phyloP scores from a whole-genome alignment of 2,329 filamentous ascomycete genomes.

The Paracoccidioides brasiliensis region DNA sequence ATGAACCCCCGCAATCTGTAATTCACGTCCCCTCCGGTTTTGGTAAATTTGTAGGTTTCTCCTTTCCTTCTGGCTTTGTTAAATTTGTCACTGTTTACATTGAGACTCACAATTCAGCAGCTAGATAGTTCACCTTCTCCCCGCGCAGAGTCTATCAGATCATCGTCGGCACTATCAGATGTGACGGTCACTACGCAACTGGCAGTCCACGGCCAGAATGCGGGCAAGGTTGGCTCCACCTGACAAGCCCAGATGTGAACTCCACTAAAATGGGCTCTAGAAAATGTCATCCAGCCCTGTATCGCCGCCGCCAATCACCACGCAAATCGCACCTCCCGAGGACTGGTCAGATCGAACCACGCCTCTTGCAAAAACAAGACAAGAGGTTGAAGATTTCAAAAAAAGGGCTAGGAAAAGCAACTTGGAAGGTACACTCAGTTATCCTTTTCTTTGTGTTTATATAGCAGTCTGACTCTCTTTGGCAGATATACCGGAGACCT shows the following conservation, averaged over 20 bases:
- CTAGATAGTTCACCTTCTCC: constrained; percentile 9
- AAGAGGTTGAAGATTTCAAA: constrained; percentile 52
- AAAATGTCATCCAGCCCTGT: constrained; percentile 32
- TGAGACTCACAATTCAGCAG: constrained; percentile 3
- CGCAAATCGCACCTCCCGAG: constrained; percentile 52
- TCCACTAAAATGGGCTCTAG: constrained; percentile 10
- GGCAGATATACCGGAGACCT: constrained; percentile 24
- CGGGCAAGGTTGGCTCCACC: constrained; percentile 12
- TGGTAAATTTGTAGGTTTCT: constrained; percentile 55
- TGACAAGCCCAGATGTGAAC: constrained; percentile 1
- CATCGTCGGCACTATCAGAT: constrained; percentile 20
- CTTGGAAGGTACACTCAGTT: constrained; percentile 53
- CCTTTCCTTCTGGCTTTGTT: background rate
- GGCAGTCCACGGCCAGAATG: constrained; percentile 20
- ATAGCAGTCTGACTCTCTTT: constrained; percentile 7
- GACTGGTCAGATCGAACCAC: constrained; percentile 61
- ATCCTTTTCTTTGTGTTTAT: constrained; percentile 1
- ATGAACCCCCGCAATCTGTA: constrained; percentile 60
- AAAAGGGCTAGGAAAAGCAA: constrained; percentile 51
- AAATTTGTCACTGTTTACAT: background rate
- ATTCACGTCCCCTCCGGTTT: constrained; percentile 84
- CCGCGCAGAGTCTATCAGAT: constrained; percentile 13
- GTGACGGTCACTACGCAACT: constrained; percentile 25
- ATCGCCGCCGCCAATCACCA: constrained; percentile 59
- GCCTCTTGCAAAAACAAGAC: constrained; percentile 68